Conservation (phyloP, 2,329 filamentous ascomycete genomes). For the Plenodomus biglobosus region DNA sequence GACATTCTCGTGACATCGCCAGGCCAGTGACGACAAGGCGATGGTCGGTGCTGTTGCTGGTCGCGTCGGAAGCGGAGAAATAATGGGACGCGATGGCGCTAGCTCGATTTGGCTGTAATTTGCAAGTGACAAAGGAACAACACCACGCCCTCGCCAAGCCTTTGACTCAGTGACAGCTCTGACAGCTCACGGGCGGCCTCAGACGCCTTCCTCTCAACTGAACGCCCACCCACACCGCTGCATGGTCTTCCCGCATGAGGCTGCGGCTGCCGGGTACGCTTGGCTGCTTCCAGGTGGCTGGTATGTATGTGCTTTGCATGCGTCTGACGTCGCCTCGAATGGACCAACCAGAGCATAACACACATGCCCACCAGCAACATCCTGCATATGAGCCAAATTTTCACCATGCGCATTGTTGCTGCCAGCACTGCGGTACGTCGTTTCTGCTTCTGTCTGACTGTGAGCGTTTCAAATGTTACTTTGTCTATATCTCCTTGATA, state of each 20-base stretch:
- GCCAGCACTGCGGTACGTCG: constrained; percentile 25
- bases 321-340: background rate
- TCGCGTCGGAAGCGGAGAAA: constrained; percentile 12
- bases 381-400: constrained; percentile 33
- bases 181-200: background rate
- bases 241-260: constrained; percentile 2
- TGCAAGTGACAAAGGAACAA: no score
- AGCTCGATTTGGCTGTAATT: no score
- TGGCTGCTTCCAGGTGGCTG: constrained; percentile 9
- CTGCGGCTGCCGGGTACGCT: constrained; percentile 1
- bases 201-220: background rate
- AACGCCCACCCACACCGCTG: constrained; percentile 2
- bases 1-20: constrained; percentile 29
- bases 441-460: constrained; percentile 11
- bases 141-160: background rate
- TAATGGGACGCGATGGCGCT: background rate
- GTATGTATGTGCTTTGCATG: background rate
- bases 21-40: constrained; percentile 18
- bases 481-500: constrained; percentile 12
- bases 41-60: background rate
- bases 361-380: constrained; percentile 31
- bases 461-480: constrained; percentile 11
- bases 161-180: background rate
- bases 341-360: constrained; percentile 38
- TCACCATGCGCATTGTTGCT: constrained; percentile 21